Evolutionary conservation across 805 yeast genomes (phyloP).

Genomic region (Starmerella riodocensis): DNA sequence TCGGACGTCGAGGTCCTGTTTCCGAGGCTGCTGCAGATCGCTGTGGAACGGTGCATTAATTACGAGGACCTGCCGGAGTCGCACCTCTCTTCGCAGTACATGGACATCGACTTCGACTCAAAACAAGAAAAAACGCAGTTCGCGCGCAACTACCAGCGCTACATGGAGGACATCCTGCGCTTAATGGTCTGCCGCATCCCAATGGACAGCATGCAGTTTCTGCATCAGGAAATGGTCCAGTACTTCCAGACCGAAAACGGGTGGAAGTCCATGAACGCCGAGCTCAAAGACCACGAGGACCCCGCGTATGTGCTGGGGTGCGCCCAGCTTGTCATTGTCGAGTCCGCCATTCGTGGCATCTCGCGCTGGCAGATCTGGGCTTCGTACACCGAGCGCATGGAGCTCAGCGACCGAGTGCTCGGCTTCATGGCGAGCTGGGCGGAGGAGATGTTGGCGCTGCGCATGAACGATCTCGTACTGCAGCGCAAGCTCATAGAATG

Average conservation of each 20-base stretch:
- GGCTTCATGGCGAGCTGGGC: constrained; percentile 53
- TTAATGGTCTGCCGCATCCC: constrained; percentile 77
- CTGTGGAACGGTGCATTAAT: constrained; percentile 66
- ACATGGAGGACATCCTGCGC: constrained; percentile 82
- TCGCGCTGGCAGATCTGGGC: constrained; percentile 95
- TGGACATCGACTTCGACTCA: constrained; percentile 82
- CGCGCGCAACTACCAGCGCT: constrained; percentile 63
- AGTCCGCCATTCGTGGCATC: constrained; percentile 81
- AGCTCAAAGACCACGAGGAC: constrained; percentile 22
- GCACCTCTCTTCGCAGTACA: constrained; percentile 47
- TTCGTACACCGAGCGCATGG: constrained; percentile 41
- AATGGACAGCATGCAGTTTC: constrained; percentile 67
- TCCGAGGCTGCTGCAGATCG: constrained; percentile 56
- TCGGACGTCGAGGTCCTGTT: constrained; percentile 38
- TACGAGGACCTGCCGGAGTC: constrained; percentile 58
- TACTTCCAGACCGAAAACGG: constrained; percentile 62
- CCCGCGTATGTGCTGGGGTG: constrained; percentile 58
- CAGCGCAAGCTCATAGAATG: constrained; percentile 81
- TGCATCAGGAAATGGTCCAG: constrained; percentile 54
- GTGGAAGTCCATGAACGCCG: constrained; percentile 41
- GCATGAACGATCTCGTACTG: constrained; percentile 65
- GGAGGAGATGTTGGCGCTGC: constrained; percentile 47
- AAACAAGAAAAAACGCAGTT: constrained; percentile 66
- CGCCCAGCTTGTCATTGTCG: constrained; percentile 74
- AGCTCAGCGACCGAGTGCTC: constrained; percentile 42